phyloP scores from a whole-genome alignment of 106 monocot genomes.

The Xerophyta viscosa region DNA sequence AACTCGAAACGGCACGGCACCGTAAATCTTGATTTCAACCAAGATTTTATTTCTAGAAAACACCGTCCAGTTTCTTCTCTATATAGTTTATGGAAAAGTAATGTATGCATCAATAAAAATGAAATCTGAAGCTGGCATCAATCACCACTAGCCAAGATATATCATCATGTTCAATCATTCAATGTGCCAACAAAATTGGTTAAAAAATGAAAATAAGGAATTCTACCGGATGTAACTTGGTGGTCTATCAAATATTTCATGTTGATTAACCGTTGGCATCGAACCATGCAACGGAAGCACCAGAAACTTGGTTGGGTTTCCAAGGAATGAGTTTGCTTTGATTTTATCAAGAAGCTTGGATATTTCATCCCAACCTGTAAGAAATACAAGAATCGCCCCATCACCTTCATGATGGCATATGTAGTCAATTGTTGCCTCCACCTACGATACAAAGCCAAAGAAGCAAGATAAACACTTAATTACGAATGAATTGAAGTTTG shows the following conservation, averaged over 20 bases:
- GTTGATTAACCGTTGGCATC: slow-evolving; percentile 95
- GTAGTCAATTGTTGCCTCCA: slow-evolving; percentile 81
- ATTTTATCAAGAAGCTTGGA: slow-evolving; percentile 85
- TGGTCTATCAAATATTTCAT: slow-evolving; percentile 94
- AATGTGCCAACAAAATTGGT: no score
- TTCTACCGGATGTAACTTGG: slow-evolving; percentile 68
- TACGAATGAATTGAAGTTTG: no score
- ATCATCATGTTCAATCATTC: no score
- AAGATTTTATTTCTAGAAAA: no score
- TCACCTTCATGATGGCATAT: slow-evolving; percentile 82
- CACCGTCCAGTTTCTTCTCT: no score
- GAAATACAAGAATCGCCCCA: slow-evolving; percentile 94
- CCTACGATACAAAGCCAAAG: slow-evolving; percentile 29
- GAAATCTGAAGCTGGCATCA: no score
- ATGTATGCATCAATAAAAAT: no score
- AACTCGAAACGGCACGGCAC: no score
- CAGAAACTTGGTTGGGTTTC: slow-evolving; percentile 73
- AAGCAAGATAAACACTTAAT: background rate
- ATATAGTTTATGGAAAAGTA: no score
- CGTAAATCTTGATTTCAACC: no score
- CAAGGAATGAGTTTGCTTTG: slow-evolving; percentile 64
- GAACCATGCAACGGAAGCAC: slow-evolving; percentile 96
- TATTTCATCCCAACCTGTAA: slow-evolving; percentile 99
- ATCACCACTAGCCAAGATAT: no score
- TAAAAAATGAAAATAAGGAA: background rate